A percentile compares a stretch with the other conserved stretches of the same genome.
Conservation (phyloP, 306 rosid genomes). For the Hippophae tibetana region DNA sequence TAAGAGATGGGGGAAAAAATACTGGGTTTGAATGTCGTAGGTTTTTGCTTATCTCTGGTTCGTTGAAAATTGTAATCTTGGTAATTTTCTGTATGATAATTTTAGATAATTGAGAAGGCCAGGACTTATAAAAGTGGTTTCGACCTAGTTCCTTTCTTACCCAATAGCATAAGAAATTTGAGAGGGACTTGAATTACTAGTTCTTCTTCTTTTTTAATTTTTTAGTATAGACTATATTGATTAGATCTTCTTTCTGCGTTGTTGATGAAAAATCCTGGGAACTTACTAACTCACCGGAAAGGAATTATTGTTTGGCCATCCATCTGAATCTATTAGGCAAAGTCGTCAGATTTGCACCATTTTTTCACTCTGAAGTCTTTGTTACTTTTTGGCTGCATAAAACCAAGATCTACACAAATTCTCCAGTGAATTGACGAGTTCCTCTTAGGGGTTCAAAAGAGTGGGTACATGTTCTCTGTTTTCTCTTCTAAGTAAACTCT, state of each 20-base stretch:
- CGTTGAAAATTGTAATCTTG: too few relatives aligned
- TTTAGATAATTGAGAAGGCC: background rate
- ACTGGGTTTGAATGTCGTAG: too few relatives aligned
- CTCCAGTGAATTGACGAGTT: background rate
- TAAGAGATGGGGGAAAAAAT: too few relatives aligned
- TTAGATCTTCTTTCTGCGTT: background rate
- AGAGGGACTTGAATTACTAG: background rate
- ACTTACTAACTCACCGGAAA: too few relatives aligned
- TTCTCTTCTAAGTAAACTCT: too few relatives aligned
- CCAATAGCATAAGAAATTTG: background rate
- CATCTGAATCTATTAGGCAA: background rate
- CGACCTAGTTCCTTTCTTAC: too few relatives aligned
- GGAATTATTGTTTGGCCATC: too few relatives aligned
- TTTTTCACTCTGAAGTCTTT: background rate
- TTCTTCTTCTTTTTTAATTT: background rate
- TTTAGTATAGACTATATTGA: background rate
- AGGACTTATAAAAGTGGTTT: background rate
- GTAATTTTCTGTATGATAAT: too few relatives aligned
- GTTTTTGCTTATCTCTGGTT: background rate
- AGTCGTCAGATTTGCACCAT: background rate
- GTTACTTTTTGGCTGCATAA: background rate
- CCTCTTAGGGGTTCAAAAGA: background rate
- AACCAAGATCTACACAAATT: constrained; percentile 4
- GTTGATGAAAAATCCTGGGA: too few relatives aligned
- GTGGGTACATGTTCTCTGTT: background rate